These are phyloP conservation scores for Rhododendron ovatum DNA, from an alignment of 148 eudicot genomes.

Conservation along the genomic window DNA sequence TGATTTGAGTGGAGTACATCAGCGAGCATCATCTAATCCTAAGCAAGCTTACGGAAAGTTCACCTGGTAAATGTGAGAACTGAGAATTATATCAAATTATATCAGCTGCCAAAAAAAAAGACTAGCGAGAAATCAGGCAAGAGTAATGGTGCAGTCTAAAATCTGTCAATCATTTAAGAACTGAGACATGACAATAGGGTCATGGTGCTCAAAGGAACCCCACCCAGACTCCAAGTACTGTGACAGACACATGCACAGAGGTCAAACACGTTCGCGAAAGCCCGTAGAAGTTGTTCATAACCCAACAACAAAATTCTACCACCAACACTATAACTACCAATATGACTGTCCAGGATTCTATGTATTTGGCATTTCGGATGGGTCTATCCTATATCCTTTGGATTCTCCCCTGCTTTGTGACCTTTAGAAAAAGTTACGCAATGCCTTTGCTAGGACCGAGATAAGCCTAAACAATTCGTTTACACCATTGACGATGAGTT, in stretches of 20 bases:
- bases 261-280: constrained; percentile 24
- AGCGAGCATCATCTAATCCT: background rate
- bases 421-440: background rate
- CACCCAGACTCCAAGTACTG: constrained; percentile 33
- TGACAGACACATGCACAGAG: constrained; percentile 42
- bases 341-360: background rate
- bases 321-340: background rate
- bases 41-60: background rate
- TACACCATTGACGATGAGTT: background rate
- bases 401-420: background rate
- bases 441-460: background rate
- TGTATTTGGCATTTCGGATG: background rate
- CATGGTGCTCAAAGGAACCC: constrained; percentile 39
- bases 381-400: background rate
- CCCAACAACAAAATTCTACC: background rate
- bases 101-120: background rate
- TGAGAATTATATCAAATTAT: too few species aligned
- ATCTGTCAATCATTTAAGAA: background rate
- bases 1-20: background rate
- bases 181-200: background rate
- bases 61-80: background rate
- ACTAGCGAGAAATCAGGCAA: background rate
- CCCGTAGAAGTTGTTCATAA: constrained; percentile 10
- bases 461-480: background rate
- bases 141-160: background rate